phyloP scores from a whole-genome alignment of 768 basidiomycete species.

The Ephemerocybe angulata region DNA sequence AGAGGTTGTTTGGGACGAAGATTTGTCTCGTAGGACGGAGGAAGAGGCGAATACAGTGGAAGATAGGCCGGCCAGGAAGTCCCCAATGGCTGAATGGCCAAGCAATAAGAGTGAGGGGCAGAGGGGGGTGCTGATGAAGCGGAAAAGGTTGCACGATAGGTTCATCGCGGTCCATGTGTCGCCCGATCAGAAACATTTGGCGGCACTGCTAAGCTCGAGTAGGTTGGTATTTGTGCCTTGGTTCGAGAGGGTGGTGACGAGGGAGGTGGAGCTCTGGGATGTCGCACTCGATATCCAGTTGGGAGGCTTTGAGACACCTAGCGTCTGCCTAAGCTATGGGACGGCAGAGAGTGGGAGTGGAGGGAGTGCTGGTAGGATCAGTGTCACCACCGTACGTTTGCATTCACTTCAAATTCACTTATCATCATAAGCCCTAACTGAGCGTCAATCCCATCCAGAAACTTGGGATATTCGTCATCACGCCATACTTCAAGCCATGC shows the following conservation, averaged over 20 bases:
- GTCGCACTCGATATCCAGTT: slow-evolving; percentile 39
- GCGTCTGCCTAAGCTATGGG: slow-evolving; percentile 49
- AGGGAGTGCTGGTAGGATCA: slow-evolving; percentile 29
- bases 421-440: background rate
- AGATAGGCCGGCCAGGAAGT: background rate
- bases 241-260: slow-evolving; percentile 35
- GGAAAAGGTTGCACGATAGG: slow-evolving; percentile 32
- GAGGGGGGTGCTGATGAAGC: background rate
- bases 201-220: slow-evolving; percentile 34
- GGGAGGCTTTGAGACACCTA: slow-evolving; percentile 32
- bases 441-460: slow-evolving; percentile 13
- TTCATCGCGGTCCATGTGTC: slow-evolving; percentile 52
- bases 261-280: slow-evolving; percentile 24
- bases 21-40: slow-evolving; percentile 11
- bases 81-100: background rate
- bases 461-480: slow-evolving; percentile 22
- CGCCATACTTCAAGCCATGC: slow-evolving; percentile 6
- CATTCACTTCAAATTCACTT: background rate
- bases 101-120: background rate
- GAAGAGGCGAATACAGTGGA: background rate
- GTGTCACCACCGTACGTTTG: slow-evolving; percentile 44
- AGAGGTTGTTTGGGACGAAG: slow-evolving; percentile 10
- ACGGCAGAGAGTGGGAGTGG: slow-evolving; percentile 18
- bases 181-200: slow-evolving; percentile 46
- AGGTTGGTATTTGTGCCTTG: slow-evolving; percentile 40